Conservation (phyloP, 1,284 basidiomycete species). For the Irpex sp. region DNA sequence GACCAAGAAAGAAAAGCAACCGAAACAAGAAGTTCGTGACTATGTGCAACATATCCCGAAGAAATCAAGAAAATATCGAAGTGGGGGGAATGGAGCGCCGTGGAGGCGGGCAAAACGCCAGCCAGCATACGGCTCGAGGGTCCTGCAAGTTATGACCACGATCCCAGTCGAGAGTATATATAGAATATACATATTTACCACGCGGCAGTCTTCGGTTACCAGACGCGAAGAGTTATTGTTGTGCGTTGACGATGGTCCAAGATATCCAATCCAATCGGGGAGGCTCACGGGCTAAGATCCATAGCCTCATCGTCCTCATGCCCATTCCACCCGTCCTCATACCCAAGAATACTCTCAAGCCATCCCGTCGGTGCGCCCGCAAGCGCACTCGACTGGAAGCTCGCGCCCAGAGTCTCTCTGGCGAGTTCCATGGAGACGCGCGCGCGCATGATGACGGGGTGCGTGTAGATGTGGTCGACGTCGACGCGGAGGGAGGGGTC, state of each 20-base stretch:
- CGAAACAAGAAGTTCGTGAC: neutral
- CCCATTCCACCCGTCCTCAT: conserved; percentile 24
- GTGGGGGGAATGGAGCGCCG: too few relatives aligned
- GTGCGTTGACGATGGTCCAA: neutral
- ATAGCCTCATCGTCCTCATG: conserved; percentile 28
- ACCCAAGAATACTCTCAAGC: conserved; percentile 57
- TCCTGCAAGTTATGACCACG: neutral
- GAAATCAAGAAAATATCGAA: neutral
- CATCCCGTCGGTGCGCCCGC: conserved; percentile 56
- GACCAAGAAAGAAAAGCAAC: neutral
- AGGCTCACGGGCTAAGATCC: conserved; percentile 13
- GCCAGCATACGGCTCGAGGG: neutral
- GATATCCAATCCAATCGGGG: neutral
- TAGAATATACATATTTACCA: conserved; percentile 2
- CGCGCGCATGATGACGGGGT: conserved; percentile 71
- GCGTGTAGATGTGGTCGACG: conserved; percentile 55
- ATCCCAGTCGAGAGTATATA: neutral
- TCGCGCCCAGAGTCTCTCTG: conserved; percentile 37
- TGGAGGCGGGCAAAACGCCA: too few relatives aligned
- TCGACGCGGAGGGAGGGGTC: conserved; percentile 62
- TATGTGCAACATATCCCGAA: conserved; percentile 1
- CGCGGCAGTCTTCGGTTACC: neutral
- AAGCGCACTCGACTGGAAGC: conserved; percentile 66
- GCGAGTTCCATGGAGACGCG: conserved; percentile 58
- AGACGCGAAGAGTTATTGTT: neutral